Base-by-base conservation (phyloP, 1,284 basidiomycete species). In the Apiotrichum sp. region DNA sequence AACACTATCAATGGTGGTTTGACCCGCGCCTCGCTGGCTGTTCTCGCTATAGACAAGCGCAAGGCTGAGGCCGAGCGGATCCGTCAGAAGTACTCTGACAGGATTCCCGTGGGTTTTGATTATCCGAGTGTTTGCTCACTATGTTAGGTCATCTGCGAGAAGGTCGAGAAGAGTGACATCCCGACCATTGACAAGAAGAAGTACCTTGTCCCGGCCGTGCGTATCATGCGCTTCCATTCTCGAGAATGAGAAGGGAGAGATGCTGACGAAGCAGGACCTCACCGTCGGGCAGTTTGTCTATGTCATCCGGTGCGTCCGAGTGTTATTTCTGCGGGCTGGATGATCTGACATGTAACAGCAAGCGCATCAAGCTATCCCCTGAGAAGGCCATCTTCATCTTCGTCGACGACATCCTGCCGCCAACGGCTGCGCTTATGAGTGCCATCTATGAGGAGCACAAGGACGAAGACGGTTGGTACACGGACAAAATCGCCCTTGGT, bases 131-230 rank as follows among this genome's bases (percentile, higher is more conserved):
- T 22, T 22, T 22, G 22, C 33, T 44, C 14, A 31, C 39, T 14
- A 39, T 3, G 6, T 8, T 62, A 97, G 93, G 93, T 98, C 63
- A 99, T 99, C 77, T 99, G 96, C 79, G 96, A 99, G 84, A 98
- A 98, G 81, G 95, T 93, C 52, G 95, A 98, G 80, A 86, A 90
- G 73, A 96, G 93, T 56, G 96, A 99, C 78, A 98, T 98, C 73
- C 92, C 93, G 0, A 95, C 93, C 22, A 98, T 99, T 72, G 96
- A 98, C 83, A 99, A 99, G 89, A 98, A 98, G 89, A 99, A 98
- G 82, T 99, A 98, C 70, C 82, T 99, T 47, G 96, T 98, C 3
- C 96, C 96, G 52, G 95, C 93, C 52, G 91, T 93, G 47, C 48
- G 78, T 74, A 10, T 22, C 8, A 38, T 13, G 7, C 13, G 36